These are phyloP conservation scores for Maudiozyma barnettii DNA, from an alignment of 805 yeast genomes.

Conservation along the genomic window DNA sequence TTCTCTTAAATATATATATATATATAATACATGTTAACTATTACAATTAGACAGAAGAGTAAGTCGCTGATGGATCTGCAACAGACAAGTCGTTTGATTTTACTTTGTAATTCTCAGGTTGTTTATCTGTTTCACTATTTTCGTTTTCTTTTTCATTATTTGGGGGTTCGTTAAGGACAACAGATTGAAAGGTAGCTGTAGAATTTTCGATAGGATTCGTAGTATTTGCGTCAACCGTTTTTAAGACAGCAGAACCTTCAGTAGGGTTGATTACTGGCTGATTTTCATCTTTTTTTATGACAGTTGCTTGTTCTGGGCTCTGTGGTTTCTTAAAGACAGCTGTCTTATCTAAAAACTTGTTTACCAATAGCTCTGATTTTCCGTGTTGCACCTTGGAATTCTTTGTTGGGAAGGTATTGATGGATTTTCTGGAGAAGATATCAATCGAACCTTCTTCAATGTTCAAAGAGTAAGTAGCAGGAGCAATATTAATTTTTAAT, in stretches of 20 bases:
- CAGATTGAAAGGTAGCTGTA: not conserved
- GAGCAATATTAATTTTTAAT: conserved; percentile 68
- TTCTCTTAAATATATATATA: not conserved
- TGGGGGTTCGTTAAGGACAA: not conserved
- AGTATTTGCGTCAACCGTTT: not conserved
- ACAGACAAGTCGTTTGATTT: not conserved
- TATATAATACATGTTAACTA: not conserved
- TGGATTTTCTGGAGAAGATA: conserved; percentile 56
- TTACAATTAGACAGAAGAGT: not conserved
- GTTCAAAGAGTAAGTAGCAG: conserved; percentile 67
- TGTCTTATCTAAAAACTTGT: conserved; percentile 39
- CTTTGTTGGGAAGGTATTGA: conserved; percentile 32
- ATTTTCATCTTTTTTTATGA: not conserved
- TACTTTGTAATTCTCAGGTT: not conserved
- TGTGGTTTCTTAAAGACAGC: conserved; percentile 43
- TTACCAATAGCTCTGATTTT: conserved; percentile 30
- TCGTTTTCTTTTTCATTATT: not conserved
- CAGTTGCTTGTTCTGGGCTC: not conserved
- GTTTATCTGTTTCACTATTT: not conserved
- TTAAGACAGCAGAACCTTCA: not conserved
- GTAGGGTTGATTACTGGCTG: not conserved
- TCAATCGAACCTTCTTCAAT: conserved; percentile 76
- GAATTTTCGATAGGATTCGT: not conserved
- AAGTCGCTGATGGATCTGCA: not conserved
- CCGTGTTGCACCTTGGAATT: conserved; percentile 21